Conservation (phyloP, 2,329 filamentous ascomycete species). For the Leptographium procerum region DNA sequence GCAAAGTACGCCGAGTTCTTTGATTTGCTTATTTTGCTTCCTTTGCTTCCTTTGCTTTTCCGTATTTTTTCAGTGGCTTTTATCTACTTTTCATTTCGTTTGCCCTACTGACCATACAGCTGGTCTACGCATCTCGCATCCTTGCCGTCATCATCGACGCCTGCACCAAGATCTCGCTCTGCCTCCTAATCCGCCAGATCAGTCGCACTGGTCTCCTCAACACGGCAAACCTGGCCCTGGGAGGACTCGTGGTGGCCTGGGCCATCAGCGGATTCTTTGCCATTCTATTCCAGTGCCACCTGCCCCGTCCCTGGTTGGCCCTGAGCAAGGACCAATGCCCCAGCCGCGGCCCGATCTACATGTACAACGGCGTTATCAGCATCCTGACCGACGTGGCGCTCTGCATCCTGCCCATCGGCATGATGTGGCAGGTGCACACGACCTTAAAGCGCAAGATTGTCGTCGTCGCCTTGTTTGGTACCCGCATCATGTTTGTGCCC, state of each 20-base stretch:
- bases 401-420: conserved; percentile 7
- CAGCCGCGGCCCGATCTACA: conserved; percentile 1
- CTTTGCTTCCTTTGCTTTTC: not conserved
- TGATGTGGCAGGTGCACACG: conserved; percentile 11
- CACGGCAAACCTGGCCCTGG: not conserved
- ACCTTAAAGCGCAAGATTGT: not conserved
- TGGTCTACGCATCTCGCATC: not conserved
- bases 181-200: conserved; percentile 2
- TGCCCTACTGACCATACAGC: not conserved
- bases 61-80: not conserved
- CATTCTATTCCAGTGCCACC: conserved; percentile 33
- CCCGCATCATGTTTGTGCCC: conserved; percentile 1
- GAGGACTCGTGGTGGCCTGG: not conserved
- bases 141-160: not conserved
- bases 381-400: conserved; percentile 10
- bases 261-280: conserved; percentile 22
- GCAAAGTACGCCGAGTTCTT: not conserved
- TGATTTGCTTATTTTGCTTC: not conserved
- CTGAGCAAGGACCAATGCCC: conserved; percentile 2
- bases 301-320: conserved; percentile 7
- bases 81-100: not conserved
- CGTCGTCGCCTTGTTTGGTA: conserved; percentile 2
- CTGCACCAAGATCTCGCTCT: conserved; percentile 3
- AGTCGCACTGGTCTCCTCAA: not conserved
- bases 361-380: conserved; percentile 9